Base-by-base conservation (phyloP, 2,329 filamentous ascomycete species). In the Dactylellina leptospora region DNA sequence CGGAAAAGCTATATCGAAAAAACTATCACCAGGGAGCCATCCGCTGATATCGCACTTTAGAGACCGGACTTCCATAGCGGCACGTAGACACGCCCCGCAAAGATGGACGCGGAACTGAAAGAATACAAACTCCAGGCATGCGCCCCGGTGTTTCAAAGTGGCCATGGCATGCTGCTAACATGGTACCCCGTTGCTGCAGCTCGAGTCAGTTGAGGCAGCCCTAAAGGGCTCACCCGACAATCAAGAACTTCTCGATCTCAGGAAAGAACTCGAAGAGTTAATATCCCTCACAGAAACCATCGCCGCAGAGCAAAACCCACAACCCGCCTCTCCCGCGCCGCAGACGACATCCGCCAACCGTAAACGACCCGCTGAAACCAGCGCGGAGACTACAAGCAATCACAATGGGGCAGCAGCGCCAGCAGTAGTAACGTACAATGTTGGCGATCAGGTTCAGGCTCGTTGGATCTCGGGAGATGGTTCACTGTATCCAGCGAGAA, bases 401-500 rank as follows among this genome's bases (percentile, higher is more conserved):
- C 60, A 54, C 77, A 76, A 79, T 82, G 76, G 70, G 84, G 54
- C 81, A 84, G 44, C 82, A 84, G 54, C 81, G 84, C 44, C 82
- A 84, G 47, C 81, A 84, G n/a, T 90, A 64, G 61, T 73, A 74
- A 75, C 73, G 63, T 77, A 76, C 75, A 75, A 75, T 75, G 91
- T 96, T 75, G 96, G 96, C 79, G 95, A 99, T 78, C 90, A 84
- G 28, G 90, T 97, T 59, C 84, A 95, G 80, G 95, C 93, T 48
- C 93, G 93, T 81, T 99, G 93, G 91, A 82, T 90, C 48, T 90
- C 91, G 8, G 92, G 92, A 60, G 95, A 99, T 80, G 92, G 90
- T 78, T 86, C 86, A 22, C 97, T 93, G 81, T 97, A 97, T 81
- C 89, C 92, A 47, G 95, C 93, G 42, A 89, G 91, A 77, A 96